phyloP scores from a whole-genome alignment of 1,284 basidiomycete species.

The Cryptococcus jaspeensis region DNA sequence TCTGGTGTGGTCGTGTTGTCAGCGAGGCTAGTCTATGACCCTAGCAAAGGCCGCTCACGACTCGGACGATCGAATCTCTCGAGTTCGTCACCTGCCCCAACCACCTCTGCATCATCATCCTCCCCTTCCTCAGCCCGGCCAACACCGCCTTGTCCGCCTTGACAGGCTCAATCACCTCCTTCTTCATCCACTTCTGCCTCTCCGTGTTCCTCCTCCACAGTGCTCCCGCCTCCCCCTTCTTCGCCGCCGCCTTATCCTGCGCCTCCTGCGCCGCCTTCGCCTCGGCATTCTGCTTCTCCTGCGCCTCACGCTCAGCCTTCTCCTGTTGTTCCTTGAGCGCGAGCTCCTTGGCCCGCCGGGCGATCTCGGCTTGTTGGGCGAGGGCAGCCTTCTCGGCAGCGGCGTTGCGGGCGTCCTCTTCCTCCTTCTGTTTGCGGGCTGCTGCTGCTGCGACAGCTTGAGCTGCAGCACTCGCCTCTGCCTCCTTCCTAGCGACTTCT shows the following conservation, averaged over 20 bases:
- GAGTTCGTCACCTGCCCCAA: conserved; percentile 87
- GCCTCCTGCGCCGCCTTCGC: conserved; percentile 15
- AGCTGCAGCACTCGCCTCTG: conserved; percentile 14
- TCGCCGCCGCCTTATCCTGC: conserved; percentile 9
- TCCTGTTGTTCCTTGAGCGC: conserved; percentile 22
- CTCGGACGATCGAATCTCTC: conserved; percentile 65
- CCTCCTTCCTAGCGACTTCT: conserved; percentile 24
- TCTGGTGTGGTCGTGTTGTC: conserved; percentile 51
- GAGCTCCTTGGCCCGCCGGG: conserved; percentile 23
- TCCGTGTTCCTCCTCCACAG: conserved; percentile 69
- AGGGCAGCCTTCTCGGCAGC: conserved; percentile 27
- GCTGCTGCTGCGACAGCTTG: conserved; percentile 2
- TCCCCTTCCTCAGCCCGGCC: conserved; percentile 57
- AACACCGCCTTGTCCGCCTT: conserved; percentile 61
- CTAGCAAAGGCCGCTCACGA: conserved; percentile 27
- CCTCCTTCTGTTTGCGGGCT: conserved; percentile 15
- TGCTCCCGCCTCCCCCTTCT: conserved; percentile 52
- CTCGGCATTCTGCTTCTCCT: conserved; percentile 9
- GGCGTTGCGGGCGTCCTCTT: conserved; percentile 25
- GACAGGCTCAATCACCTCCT: conserved; percentile 67
- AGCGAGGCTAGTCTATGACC: background rate
- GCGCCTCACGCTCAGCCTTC: conserved; percentile 15
- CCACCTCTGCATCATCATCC: conserved; percentile 84
- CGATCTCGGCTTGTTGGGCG: conserved; percentile 27
- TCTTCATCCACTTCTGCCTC: conserved; percentile 68